Conservation (phyloP, 2,329 filamentous ascomycete genomes). For the Neopestalotiopsis rosae region DNA sequence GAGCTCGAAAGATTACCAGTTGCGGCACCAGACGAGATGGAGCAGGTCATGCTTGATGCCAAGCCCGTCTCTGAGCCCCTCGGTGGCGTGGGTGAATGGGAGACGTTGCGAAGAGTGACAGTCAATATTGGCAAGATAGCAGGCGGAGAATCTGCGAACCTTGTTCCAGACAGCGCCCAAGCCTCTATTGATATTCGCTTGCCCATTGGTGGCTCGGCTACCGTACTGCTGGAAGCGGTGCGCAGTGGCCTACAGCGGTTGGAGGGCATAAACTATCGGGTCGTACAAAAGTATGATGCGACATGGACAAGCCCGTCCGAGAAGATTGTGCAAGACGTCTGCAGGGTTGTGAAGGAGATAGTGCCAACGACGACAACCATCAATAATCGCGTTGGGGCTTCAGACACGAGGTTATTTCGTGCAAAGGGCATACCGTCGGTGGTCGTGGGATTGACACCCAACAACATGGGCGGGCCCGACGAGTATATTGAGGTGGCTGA, state of each 20-base stretch:
- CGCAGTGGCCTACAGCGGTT: neutral
- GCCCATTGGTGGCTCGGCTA: neutral
- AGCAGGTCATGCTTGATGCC: neutral
- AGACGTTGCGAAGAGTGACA: neutral
- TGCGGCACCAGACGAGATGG: neutral
- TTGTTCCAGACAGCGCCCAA: neutral
- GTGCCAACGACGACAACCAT: neutral
- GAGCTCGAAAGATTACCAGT: neutral
- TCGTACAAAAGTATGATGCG: neutral
- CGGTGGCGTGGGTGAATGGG: neutral
- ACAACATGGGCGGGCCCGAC: neutral
- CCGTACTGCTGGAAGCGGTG: neutral
- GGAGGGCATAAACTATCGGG: neutral
- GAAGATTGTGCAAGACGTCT: neutral
- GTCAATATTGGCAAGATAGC: neutral
- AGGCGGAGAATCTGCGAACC: neutral
- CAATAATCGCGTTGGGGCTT: neutral
- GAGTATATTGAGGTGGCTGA: slow-evolving; percentile 1
- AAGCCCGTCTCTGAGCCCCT: neutral
- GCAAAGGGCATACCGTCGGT: neutral
- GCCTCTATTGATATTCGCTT: neutral
- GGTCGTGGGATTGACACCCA: neutral
- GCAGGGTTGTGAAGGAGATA: neutral
- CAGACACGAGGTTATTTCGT: neutral
- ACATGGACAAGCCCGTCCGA: neutral